Evolutionary conservation across 2,329 filamentous ascomycete genomes (phyloP).

Genomic region (Rhytidhysteron rufulum): DNA sequence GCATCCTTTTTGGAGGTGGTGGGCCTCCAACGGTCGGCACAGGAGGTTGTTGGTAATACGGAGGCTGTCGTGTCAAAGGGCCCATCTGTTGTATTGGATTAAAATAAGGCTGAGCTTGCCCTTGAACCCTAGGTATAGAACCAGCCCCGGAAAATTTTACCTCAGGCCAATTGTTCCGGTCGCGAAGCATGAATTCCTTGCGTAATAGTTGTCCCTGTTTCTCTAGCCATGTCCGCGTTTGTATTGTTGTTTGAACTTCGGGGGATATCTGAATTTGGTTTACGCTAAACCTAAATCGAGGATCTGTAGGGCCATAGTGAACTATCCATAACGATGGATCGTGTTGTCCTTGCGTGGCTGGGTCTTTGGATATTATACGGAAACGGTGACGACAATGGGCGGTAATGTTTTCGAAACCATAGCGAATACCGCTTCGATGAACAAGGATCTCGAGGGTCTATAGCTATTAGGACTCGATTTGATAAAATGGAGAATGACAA

Average conservation of each 20-base stretch:
- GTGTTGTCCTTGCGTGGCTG: slow-evolving; percentile 64
- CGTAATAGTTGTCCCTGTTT: slow-evolving; percentile 72
- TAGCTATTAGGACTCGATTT: no score
- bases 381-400: slow-evolving; percentile 80
- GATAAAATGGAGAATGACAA: no score
- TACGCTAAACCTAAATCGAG: slow-evolving; percentile 67
- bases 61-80: slow-evolving; percentile 17
- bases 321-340: slow-evolving; percentile 87
- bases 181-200: slow-evolving; percentile 92
- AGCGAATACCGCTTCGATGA: slow-evolving; percentile 75
- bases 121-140: slow-evolving; percentile 15
- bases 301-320: slow-evolving; percentile 78
- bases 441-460: slow-evolving; percentile 87
- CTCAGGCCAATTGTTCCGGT: slow-evolving; percentile 84
- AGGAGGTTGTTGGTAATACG: slow-evolving; percentile 24
- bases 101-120: slow-evolving; percentile 15
- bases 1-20: slow-evolving; percentile 45
- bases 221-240: slow-evolving; percentile 59
- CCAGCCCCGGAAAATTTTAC: slow-evolving; percentile 61
- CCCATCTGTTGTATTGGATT: slow-evolving; percentile 31
- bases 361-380: slow-evolving; percentile 72
- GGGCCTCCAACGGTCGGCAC: slow-evolving; percentile 30
- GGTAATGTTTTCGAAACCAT: slow-evolving; percentile 67
- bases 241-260: slow-evolving; percentile 58
- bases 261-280: slow-evolving; percentile 60